These are phyloP conservation scores for Papiliotrema laurentii DNA, from an alignment of 1,284 basidiomycete species.

Conservation along the genomic window DNA sequence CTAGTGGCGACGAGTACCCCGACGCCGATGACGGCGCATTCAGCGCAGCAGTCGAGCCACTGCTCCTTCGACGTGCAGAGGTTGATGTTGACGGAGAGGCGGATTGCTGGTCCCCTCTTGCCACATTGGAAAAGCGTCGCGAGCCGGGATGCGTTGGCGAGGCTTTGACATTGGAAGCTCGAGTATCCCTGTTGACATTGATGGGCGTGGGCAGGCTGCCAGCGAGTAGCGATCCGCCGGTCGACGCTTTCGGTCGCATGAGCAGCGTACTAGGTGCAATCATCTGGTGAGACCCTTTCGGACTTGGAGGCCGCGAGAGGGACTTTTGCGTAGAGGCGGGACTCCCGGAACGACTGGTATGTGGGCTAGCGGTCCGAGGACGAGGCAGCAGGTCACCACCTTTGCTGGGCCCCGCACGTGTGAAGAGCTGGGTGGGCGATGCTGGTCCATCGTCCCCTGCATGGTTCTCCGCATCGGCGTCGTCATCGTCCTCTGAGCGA, in stretches of 20 bases:
- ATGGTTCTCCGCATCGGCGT: background rate
- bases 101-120: background rate
- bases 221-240: constrained; percentile 20
- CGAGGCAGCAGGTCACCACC: constrained; percentile 11
- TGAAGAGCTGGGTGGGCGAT: constrained; percentile 6
- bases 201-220: constrained; percentile 10
- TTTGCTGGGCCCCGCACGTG: constrained; percentile 23
- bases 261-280: constrained; percentile 28
- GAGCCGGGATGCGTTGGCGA: constrained; percentile 18
- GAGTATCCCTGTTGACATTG: too few relatives aligned
- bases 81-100: background rate
- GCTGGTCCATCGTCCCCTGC: constrained; percentile 1
- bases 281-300: constrained; percentile 14
- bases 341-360: constrained; percentile 13
- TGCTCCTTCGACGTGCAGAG: constrained; percentile 4
- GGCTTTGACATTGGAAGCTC: too few relatives aligned
- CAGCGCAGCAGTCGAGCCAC: constrained; percentile 4
- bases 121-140: constrained; percentile 13
- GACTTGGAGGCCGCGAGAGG: constrained; percentile 30
- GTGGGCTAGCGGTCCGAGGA: constrained; percentile 16
- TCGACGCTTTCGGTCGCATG: constrained; percentile 29
- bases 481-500: constrained; percentile 30
- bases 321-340: constrained; percentile 18
- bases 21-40: too few relatives aligned
- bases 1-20: too few relatives aligned